Evolutionary conservation across 202 grass and related monocot species (phyloP).

Genomic region (Elaeis oleifera): DNA sequence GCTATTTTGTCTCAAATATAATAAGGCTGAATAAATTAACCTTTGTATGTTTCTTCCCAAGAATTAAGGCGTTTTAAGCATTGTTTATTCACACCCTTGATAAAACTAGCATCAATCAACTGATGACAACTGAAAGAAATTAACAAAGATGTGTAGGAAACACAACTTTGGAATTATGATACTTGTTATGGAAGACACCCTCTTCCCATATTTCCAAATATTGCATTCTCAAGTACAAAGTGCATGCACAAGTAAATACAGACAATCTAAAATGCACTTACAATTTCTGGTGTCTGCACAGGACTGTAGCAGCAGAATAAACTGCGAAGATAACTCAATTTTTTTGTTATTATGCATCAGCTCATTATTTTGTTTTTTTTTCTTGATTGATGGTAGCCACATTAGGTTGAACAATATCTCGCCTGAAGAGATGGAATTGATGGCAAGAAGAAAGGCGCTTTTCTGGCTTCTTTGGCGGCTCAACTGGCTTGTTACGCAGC

Average conservation of each 20-base stretch:
- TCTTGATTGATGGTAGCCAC: constrained; percentile 35
- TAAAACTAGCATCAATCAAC: too few species aligned
- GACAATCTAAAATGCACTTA: constrained; percentile 37
- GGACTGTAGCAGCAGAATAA: constrained; percentile 53
- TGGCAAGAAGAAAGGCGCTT: constrained; percentile 95
- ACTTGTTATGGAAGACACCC: too few species aligned
- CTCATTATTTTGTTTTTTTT: constrained; percentile 32
- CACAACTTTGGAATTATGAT: too few species aligned
- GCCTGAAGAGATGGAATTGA: constrained; percentile 83
- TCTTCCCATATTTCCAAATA: too few species aligned
- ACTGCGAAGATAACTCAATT: constrained; percentile 57
- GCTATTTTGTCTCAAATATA: too few species aligned
- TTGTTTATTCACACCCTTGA: too few species aligned
- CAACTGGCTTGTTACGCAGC: constrained; percentile 91
- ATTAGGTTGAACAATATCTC: constrained; percentile 60
- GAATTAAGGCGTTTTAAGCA: too few species aligned
- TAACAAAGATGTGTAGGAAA: too few species aligned
- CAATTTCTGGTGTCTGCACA: constrained; percentile 64
- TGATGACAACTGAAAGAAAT: too few species aligned
- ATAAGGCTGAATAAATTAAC: too few species aligned
- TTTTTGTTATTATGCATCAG: constrained; percentile 36
- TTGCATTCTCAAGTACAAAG: too few species aligned
- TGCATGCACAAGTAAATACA: neutral
- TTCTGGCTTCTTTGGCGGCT: constrained; percentile 97
- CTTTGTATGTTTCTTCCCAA: too few species aligned